Conservation (phyloP, 345 rosid genomes). For the Citrus cavaleriei region DNA sequence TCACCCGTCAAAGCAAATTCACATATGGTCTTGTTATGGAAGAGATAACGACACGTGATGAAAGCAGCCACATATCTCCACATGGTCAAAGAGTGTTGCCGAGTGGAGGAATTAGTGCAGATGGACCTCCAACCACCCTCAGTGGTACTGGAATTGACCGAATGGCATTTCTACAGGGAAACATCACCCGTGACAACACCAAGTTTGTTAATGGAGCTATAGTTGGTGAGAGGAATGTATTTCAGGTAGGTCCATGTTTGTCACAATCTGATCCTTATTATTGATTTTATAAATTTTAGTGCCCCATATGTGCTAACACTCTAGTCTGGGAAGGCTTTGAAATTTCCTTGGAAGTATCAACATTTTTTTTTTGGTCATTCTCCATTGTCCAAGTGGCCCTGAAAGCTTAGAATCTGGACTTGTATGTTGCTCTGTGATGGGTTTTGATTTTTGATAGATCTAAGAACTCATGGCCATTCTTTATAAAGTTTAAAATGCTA, state of each 20-base stretch:
- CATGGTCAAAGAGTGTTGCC: conserved; percentile 91
- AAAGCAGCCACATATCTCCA: conserved; percentile 87
- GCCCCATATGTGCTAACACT: neutral
- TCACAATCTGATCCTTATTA: neutral
- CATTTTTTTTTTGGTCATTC: neutral
- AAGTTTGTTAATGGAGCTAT: conserved; percentile 90
- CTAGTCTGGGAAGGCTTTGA: neutral
- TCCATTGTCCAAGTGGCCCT: neutral
- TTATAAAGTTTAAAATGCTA: neutral
- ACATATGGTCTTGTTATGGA: conserved; percentile 98
- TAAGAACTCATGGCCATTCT: neutral
- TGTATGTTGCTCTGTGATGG: neutral
- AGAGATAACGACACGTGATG: conserved; percentile 97
- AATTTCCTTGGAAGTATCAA: neutral
- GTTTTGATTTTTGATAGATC: neutral
- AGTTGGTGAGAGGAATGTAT: conserved; percentile 94
- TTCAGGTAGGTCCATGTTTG: conserved; percentile 61
- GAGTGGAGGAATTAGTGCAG: conserved; percentile 96
- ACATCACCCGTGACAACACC: conserved; percentile 96
- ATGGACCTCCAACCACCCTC: conserved; percentile 99
- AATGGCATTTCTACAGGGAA: conserved; percentile 89
- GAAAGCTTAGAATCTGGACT: neutral
- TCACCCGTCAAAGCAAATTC: conserved; percentile 95
- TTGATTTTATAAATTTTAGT: neutral
- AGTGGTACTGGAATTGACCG: conserved; percentile 95